A percentile compares a stretch with the other conserved stretches of the same genome.
phyloP scores from a whole-genome alignment of 176 grass and related monocot species.

The Pontederia paniculata region DNA sequence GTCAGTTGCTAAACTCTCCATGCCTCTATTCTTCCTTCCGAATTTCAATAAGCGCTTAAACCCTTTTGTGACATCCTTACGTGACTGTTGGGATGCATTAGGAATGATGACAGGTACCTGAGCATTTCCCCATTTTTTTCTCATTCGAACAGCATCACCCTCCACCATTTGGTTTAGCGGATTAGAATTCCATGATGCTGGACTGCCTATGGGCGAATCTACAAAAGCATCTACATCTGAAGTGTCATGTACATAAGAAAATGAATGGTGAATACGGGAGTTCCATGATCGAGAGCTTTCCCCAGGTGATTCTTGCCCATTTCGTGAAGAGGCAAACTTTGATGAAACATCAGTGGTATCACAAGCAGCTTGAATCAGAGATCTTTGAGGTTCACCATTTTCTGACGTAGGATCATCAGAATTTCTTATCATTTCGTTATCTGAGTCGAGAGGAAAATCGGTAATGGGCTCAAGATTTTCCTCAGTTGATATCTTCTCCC shows the following conservation, averaged over 20 bases:
- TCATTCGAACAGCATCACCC: conserved; percentile 64
- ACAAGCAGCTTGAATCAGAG: conserved; percentile 20
- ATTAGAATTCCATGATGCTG: conserved; percentile 73
- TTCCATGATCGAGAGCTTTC: conserved; percentile 44
- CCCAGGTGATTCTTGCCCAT: conserved; percentile 30
- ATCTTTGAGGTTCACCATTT: conserved; percentile 30
- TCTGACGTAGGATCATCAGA: conserved; percentile 74
- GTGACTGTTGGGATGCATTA: conserved; percentile 56
- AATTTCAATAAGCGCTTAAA: conserved; percentile 96
- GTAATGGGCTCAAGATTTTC: conserved; percentile 37
- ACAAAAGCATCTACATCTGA: conserved; percentile 66
- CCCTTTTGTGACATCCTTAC: conserved; percentile 87
- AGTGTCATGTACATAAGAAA: conserved; percentile 56
- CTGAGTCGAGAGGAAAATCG: conserved; percentile 65
- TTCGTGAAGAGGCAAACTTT: conserved; percentile 38
- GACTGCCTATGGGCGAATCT: conserved; percentile 69
- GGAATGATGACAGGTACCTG: conserved; percentile 58
- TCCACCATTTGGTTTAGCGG: conserved; percentile 57
- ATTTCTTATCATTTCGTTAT: conserved; percentile 68
- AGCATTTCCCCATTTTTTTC: conserved; percentile 89
- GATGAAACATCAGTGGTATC: conserved; percentile 10
- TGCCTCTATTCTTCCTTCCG: conserved; percentile 71
- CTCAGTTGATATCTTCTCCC: conserved; percentile 54
- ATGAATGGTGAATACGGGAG: conserved; percentile 31
- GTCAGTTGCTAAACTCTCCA: conserved; percentile 58